phyloP scores from a whole-genome alignment of 2,329 filamentous ascomycete genomes.

The Cercospora zeina region DNA sequence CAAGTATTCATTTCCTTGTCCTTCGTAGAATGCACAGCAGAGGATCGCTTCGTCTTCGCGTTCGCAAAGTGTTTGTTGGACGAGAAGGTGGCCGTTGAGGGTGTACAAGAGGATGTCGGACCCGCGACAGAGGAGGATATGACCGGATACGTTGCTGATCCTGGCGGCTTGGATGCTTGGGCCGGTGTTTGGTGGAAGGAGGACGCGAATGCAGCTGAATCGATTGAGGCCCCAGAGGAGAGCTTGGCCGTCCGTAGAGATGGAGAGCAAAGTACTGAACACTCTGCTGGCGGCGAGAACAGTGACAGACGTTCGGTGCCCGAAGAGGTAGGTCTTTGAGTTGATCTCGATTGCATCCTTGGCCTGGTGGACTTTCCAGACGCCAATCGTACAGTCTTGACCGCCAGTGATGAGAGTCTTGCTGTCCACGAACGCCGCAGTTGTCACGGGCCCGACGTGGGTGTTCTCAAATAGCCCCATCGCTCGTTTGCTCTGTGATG shows the following conservation, averaged over 20 bases:
- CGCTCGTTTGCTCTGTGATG: constrained; percentile 77
- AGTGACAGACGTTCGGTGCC: constrained; percentile 81
- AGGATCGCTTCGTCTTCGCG: constrained; percentile 67
- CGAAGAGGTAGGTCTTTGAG: constrained; percentile 79
- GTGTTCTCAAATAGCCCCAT: constrained; percentile 91
- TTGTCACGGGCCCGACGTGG: constrained; percentile 85
- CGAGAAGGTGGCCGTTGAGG: constrained; percentile 78
- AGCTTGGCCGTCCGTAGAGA: constrained; percentile 76
- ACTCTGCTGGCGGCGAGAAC: constrained; percentile 81
- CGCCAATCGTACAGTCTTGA: constrained; percentile 84
- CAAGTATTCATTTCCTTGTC: constrained; percentile 85
- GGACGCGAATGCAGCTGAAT: constrained; percentile 68
- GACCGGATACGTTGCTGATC: constrained; percentile 88
- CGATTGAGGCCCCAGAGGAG: constrained; percentile 95
- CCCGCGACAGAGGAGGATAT: constrained; percentile 81
- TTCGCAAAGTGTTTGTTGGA: constrained; percentile 78
- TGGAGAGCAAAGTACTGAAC: constrained; percentile 84
- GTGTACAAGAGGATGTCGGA: constrained; percentile 76
- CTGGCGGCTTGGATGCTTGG: constrained; percentile 65
- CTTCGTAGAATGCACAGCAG: constrained; percentile 90
- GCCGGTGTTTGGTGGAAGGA: constrained; percentile 57
- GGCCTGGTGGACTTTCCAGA: constrained; percentile 67
- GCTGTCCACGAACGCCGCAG: constrained; percentile 81
- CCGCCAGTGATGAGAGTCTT: constrained; percentile 89
- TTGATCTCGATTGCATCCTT: constrained; percentile 75